A percentile compares a stretch with the other conserved stretches of the same genome.
Evolutionary conservation across 768 basidiomycete genomes (phyloP).

Genomic region (Pleurotus pulmonarius): DNA sequence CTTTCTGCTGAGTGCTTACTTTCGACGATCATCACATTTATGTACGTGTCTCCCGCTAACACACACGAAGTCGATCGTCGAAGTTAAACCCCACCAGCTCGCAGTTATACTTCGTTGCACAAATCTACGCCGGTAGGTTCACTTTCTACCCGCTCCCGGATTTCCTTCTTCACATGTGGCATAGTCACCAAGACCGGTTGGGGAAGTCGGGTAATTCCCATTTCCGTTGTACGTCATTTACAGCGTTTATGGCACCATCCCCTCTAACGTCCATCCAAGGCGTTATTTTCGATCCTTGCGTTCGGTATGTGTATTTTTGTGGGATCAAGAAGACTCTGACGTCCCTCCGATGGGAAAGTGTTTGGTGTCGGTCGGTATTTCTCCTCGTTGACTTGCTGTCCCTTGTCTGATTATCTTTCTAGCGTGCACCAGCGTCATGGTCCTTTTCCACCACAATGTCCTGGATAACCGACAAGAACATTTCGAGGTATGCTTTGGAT

Average conservation of each 20-base stretch:
- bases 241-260: neutral
- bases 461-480: constrained; percentile 3
- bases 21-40: constrained; percentile 38
- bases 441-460: constrained; percentile 5
- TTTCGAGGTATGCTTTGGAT: constrained; percentile 24
- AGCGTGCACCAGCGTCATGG: constrained; percentile 11
- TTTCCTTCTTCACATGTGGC: neutral
- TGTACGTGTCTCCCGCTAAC: constrained; percentile 16
- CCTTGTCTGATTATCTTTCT: neutral
- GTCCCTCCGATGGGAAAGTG: neutral
- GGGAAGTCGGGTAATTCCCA: constrained; percentile 24
- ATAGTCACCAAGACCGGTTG: constrained; percentile 2
- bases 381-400: neutral
- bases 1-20: constrained; percentile 39
- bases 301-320: constrained; percentile 20
- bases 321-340: neutral
- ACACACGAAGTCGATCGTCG: constrained; percentile 1
- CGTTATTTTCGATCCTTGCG: constrained; percentile 21
- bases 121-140: constrained; percentile 30
- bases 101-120: constrained; percentile 40
- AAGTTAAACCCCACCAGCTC: constrained; percentile 24
- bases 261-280: constrained; percentile 11
- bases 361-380: constrained; percentile 11
- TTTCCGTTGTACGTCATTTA: constrained; percentile 21
- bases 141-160: neutral